phyloP scores from a whole-genome alignment of 1,284 basidiomycete species.

The Papiliotrema flavescens region DNA sequence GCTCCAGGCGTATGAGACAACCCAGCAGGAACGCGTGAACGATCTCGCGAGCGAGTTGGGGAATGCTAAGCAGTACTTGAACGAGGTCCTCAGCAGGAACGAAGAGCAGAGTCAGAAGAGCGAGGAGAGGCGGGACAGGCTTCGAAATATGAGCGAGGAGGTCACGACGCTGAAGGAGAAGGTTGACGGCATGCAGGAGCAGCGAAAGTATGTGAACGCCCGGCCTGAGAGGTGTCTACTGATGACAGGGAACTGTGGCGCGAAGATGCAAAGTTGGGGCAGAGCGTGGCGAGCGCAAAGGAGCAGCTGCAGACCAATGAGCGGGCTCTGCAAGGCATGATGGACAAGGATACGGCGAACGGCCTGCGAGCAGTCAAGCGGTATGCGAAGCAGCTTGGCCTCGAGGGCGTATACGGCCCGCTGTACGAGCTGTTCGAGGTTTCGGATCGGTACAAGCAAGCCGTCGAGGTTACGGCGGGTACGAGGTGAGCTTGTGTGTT shows the following conservation, averaged over 20 bases:
- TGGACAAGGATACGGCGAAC: constrained; percentile 91
- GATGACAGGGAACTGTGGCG: constrained; percentile 73
- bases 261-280: constrained; percentile 84
- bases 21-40: constrained; percentile 59
- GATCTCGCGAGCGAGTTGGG: constrained; percentile 68
- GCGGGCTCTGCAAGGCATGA: constrained; percentile 77
- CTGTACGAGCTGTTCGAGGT: constrained; percentile 92
- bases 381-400: constrained; percentile 68
- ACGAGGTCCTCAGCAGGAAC: constrained; percentile 64
- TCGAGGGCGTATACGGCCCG: constrained; percentile 83
- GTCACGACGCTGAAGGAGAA: constrained; percentile 65
- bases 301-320: constrained; percentile 79
- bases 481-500: constrained; percentile 62
- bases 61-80: constrained; percentile 66
- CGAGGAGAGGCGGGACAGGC: constrained; percentile 63
- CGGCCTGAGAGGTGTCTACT: neutral
- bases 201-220: constrained; percentile 60
- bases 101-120: constrained; percentile 60
- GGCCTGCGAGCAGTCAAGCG: constrained; percentile 79
- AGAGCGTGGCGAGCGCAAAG: constrained; percentile 67
- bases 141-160: constrained; percentile 71
- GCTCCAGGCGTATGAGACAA: constrained; percentile 59
- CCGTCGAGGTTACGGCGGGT: constrained; percentile 91
- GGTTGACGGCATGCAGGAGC: constrained; percentile 68
- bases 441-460: constrained; percentile 87